A percentile compares a stretch with the other conserved stretches of the same genome.
Evolutionary conservation across 495 filamentous ascomycete species (phyloP).

Genomic region (Pseudevernia furfuracea): DNA sequence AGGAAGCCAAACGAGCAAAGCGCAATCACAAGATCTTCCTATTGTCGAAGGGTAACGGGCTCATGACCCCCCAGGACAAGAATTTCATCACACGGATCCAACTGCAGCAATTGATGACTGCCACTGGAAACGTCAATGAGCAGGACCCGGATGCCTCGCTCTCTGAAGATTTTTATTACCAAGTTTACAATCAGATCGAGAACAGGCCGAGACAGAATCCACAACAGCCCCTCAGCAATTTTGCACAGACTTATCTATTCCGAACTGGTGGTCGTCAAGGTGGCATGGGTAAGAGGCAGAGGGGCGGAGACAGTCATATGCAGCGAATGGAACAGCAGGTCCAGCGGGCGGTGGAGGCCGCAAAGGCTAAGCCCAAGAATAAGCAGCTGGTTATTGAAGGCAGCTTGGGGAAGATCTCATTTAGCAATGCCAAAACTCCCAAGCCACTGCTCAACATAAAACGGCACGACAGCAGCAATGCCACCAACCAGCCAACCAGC

Average conservation of each 20-base stretch:
- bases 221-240: conserved; percentile 84
- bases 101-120: conserved; percentile 87
- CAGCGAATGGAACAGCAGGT: conserved; percentile 99
- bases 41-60: conserved; percentile 84
- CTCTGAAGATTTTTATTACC: conserved; percentile 95
- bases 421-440: conserved; percentile 96
- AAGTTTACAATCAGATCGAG: conserved; percentile 89
- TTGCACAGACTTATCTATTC: conserved; percentile 95
- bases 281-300: conserved; percentile 56
- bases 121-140: conserved; percentile 78
- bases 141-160: conserved; percentile 69
- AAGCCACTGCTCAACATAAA: conserved; percentile 93
- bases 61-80: conserved; percentile 99
- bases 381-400: conserved; percentile 97
- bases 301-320: conserved; percentile 88
- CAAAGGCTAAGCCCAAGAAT: conserved; percentile 93
- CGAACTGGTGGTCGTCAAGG: conserved; percentile 78
- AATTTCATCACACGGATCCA: conserved; percentile 98
- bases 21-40: conserved; percentile 97
- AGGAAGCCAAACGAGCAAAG: conserved; percentile 92
- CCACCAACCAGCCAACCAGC: conserved; percentile 38
- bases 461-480: conserved; percentile 63
- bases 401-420: conserved; percentile 96
- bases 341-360: conserved; percentile 91
- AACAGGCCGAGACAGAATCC: conserved; percentile 80